Base-by-base conservation (phyloP, 2,329 filamentous ascomycete genomes). In the Aspergillus sp. region DNA sequence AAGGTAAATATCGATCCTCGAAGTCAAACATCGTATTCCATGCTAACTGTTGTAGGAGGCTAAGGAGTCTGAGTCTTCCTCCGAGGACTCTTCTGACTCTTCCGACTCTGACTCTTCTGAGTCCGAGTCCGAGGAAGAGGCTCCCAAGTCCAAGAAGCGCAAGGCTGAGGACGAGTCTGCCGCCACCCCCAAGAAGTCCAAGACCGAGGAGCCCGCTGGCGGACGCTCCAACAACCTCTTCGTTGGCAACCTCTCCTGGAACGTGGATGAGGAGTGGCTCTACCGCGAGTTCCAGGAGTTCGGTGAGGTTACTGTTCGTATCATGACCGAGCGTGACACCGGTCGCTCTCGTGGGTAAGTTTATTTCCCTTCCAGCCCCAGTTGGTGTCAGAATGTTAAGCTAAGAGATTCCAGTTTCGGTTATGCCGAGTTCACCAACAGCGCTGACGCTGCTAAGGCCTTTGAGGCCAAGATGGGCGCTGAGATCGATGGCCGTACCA, bases 171-270 rank as follows among this genome's bases (percentile, higher is more conserved):
- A 72, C 9, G 75, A 76, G 44, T 62, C 69, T 45, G 65, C 68
- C 11, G 56, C 76, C 36, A 63, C 64, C 30, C 63, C 74, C 48
- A 80, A 81, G 70, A 89, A 90, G 81, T 75, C 82, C 66, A 91
- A 90, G 85, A 70, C 70, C 32, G 72, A 73, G 49, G 65, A 64
- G 26, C 55, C 58, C 22, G 60, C 64, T 42, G 57, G 63, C 49
- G 67, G 65, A 57, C 68, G 64, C 22, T 68, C 67, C 30, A 58
- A 68, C 60, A 95, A 91, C 65, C 85, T 96, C 49, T 96, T 95
- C 73, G 85, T 91, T 60, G 92, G 92, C 63, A 93, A 90, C 79
- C 80, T 96, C 59, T 90, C 89, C 75, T 96, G 91, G 91, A 89
- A 86, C 69, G 80, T 96, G 49, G 89, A 95, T 63, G 92, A 96